Percentiles rank a stretch among this genome's conserved stretches.
These are phyloP conservation scores for Metarhizium rileyi DNA, from an alignment of 2,329 filamentous ascomycete genomes.

Conservation along the genomic window DNA sequence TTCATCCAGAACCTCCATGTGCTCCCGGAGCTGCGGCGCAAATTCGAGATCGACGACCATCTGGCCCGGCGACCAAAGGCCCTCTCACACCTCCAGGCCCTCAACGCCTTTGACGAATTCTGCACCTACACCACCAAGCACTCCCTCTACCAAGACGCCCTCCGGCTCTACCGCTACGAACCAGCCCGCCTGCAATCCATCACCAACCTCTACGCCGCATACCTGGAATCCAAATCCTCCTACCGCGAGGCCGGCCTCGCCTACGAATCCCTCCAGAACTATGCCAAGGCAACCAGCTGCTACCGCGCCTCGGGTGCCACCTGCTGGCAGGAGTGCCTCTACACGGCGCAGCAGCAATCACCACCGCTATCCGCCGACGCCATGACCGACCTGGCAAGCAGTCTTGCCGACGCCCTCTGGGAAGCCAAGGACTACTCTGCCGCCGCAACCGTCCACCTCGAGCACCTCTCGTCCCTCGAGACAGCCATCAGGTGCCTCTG, in stretches of 20 bases:
- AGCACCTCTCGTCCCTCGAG: slow-evolving; percentile 67
- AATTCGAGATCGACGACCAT: slow-evolving; percentile 83
- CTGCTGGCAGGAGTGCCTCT: slow-evolving; percentile 86
- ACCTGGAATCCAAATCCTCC: slow-evolving; percentile 64
- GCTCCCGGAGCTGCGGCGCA: slow-evolving; percentile 58
- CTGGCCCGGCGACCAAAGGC: slow-evolving; percentile 70
- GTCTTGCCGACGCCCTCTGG: slow-evolving; percentile 66
- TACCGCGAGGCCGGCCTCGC: slow-evolving; percentile 83
- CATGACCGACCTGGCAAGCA: slow-evolving; percentile 57
- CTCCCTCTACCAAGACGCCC: slow-evolving; percentile 64
- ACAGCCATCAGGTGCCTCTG: slow-evolving; percentile 69
- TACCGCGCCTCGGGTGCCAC: slow-evolving; percentile 69
- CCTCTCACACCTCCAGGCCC: slow-evolving; percentile 60
- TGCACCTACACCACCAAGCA: slow-evolving; percentile 72
- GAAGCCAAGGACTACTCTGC: slow-evolving; percentile 78
- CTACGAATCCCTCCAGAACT: slow-evolving; percentile 76
- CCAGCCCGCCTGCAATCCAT: slow-evolving; percentile 53
- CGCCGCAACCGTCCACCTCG: slow-evolving; percentile 70
- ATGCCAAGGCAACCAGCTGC: slow-evolving; percentile 64
- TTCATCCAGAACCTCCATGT: slow-evolving; percentile 83
- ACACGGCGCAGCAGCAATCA: slow-evolving; percentile 57
- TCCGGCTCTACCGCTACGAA: slow-evolving; percentile 80
- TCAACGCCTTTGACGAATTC: slow-evolving; percentile 69
- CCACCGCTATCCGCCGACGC: slow-evolving; percentile 51
- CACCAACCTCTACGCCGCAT: slow-evolving; percentile 68